phyloP scores from a whole-genome alignment of 352 stramenopile species.

The Salisapilia sapeloensis region DNA sequence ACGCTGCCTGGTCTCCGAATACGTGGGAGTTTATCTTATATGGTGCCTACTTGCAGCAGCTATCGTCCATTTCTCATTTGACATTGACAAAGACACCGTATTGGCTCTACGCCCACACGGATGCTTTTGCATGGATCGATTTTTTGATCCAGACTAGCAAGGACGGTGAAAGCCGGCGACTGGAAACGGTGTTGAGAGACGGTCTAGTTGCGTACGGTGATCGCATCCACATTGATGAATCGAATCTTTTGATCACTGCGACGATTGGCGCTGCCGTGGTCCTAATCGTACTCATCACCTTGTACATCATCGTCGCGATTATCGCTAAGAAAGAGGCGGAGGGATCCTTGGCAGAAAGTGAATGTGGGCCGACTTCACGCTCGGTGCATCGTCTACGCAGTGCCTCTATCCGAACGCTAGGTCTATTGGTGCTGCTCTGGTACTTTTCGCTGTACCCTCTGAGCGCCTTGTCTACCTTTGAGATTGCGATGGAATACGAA shows the following conservation, averaged over 20 bases:
- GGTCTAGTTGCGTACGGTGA: constrained; percentile 39
- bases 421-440: constrained; percentile 41
- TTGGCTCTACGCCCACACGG: constrained; percentile 48
- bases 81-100: constrained; percentile 47
- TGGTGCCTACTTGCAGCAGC: constrained; percentile 51
- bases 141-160: constrained; percentile 18
- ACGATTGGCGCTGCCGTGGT: constrained; percentile 25
- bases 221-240: constrained; percentile 27
- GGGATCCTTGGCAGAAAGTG: constrained; percentile 14
- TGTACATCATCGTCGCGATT: constrained; percentile 28
- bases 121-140: constrained; percentile 54
- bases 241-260: constrained; percentile 17
- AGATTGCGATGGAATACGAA: constrained; percentile 50
- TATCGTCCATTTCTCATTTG: constrained; percentile 35
- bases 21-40: constrained; percentile 61
- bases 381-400: constrained; percentile 32
- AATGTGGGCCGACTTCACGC: constrained; percentile 15
- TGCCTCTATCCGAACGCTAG: constrained; percentile 35
- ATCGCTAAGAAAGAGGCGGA: constrained; percentile 37
- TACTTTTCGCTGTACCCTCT: constrained; percentile 43
- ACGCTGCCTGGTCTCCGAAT: constrained; percentile 39
- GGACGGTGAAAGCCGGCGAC: constrained; percentile 9
- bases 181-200: constrained; percentile 35
- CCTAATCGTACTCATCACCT: constrained; percentile 9
- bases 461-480: constrained; percentile 39